A percentile compares a stretch with the other conserved stretches of the same genome.
phyloP scores from a whole-genome alignment of 306 rosid genomes.

The Fragaria vesca region DNA sequence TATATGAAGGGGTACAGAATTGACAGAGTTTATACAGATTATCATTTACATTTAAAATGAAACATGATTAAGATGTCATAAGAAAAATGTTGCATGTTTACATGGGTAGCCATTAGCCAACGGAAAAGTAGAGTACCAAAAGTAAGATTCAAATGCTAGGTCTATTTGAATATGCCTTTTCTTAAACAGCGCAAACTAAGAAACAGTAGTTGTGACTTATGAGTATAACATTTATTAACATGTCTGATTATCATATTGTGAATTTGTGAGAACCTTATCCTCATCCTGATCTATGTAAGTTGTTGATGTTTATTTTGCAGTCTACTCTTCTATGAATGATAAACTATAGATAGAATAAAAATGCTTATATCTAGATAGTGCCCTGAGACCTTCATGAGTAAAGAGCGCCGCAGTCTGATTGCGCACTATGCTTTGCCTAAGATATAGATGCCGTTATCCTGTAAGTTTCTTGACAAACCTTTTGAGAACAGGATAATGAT shows the following conservation, averaged over 20 bases:
- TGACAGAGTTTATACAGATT: conserved; percentile 18
- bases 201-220: background rate
- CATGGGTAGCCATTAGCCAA: conserved; percentile 18
- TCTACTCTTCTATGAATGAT: background rate
- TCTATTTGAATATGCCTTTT: background rate
- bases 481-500: background rate
- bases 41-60: conserved; percentile 14
- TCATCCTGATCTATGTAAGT: background rate
- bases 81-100: conserved; percentile 7
- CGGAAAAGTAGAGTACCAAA: conserved; percentile 8
- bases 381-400: conserved; percentile 6
- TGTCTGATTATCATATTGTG: background rate
- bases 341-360: background rate
- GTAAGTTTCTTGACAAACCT: conserved; percentile 13
- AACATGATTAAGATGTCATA: conserved; percentile 10
- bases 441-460: conserved; percentile 7
- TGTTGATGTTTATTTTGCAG: conserved; percentile 1
- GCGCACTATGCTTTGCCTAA: background rate
- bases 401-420: conserved; percentile 1
- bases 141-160: conserved; percentile 12
- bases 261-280: background rate
- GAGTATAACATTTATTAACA: background rate
- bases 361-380: background rate
- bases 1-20: conserved; percentile 87
- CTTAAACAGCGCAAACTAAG: background rate